phyloP scores from a whole-genome alignment of 2,329 filamentous ascomycete genomes.

The Ophiostoma ulmi region DNA sequence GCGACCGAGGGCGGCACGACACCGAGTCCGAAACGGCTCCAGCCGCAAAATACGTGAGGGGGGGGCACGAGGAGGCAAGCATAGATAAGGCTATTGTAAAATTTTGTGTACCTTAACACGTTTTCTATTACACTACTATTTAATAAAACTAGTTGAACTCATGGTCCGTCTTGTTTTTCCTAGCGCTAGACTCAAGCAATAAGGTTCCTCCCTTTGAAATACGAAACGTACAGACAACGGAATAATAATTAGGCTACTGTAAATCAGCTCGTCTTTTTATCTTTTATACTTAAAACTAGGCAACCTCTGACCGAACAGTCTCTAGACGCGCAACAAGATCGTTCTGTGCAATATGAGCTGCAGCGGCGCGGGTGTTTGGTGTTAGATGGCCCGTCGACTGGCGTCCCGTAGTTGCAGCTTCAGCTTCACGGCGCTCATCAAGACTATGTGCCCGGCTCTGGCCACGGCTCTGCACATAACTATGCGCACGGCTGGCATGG shows the following conservation, averaged over 20 bases:
- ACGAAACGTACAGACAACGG: too few species aligned
- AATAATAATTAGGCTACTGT: too few species aligned
- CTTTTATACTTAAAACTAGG: background rate
- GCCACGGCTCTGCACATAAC: constrained; percentile 3
- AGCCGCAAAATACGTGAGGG: constrained; percentile 1
- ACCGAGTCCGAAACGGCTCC: constrained; percentile 10
- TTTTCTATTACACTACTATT: too few species aligned
- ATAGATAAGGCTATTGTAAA: too few species aligned
- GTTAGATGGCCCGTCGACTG: background rate
- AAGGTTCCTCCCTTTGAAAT: too few species aligned
- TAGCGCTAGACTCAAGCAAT: too few species aligned
- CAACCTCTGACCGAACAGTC: background rate
- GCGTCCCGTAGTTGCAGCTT: background rate
- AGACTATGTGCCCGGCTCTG: constrained; percentile 17
- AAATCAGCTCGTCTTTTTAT: too few species aligned
- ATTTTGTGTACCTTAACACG: too few species aligned
- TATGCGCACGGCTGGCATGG: constrained; percentile 17
- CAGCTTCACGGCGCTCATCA: constrained; percentile 11
- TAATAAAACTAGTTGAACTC: too few species aligned
- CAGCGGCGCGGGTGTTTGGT: background rate
- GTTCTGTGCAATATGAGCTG: background rate
- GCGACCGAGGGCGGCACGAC: constrained; percentile 9
- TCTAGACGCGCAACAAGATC: background rate
- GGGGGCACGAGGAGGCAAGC: constrained; percentile 8
- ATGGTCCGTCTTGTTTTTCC: too few species aligned